Conservation (phyloP, 2,329 filamentous ascomycete species). For the Alternaria arbusti region DNA sequence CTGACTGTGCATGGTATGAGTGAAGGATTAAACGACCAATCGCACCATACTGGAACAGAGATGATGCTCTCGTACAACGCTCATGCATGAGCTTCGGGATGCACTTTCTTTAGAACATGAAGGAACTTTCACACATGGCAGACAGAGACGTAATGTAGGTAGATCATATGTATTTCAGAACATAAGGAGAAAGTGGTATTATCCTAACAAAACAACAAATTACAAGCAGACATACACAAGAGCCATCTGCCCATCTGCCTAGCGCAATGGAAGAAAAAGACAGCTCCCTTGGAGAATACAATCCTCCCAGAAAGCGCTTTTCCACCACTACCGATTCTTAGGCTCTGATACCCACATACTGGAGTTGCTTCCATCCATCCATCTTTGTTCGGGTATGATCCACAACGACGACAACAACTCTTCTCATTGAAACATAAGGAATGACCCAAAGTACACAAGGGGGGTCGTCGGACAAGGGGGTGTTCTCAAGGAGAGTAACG, state of each 20-base stretch:
- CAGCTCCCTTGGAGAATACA: not conserved
- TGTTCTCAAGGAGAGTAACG: conserved; percentile 14
- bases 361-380: conserved; percentile 1
- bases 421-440: not conserved
- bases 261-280: not conserved
- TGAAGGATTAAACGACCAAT: too few species aligned
- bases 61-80: too few species aligned
- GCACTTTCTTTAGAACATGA: too few species aligned
- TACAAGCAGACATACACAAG: conserved; percentile 20
- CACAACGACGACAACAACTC: not conserved
- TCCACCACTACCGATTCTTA: not conserved
- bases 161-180: not conserved
- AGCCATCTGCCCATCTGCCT: conserved; percentile 1
- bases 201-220: conserved; percentile 21
- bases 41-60: too few species aligned
- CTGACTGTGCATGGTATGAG: too few species aligned
- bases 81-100: too few species aligned
- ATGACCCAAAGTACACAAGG: not conserved
- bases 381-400: conserved; percentile 2
- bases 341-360: not conserved
- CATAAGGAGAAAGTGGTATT: conserved; percentile 22
- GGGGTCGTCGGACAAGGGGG: conserved; percentile 4
- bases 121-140: not conserved
- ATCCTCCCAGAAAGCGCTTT: not conserved
- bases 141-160: not conserved